These are phyloP conservation scores for Scedosporium boydii DNA, from an alignment of 2,329 filamentous ascomycete genomes.

Conservation along the genomic window DNA sequence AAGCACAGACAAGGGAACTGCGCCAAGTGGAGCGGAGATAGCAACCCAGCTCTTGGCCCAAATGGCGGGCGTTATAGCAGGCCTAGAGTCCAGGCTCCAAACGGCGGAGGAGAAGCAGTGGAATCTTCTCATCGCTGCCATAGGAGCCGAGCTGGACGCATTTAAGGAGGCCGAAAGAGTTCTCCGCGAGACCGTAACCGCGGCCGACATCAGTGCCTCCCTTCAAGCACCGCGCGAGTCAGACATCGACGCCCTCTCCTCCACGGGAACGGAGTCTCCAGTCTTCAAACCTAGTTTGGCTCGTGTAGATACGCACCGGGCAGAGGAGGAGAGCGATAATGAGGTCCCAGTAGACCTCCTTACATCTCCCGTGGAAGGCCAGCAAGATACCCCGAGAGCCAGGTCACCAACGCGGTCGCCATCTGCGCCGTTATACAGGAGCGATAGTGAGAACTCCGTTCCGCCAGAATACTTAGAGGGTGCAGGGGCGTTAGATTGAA, in stretches of 20 bases:
- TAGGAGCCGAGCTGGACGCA: slow-evolving; percentile 64
- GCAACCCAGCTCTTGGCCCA: slow-evolving; percentile 38
- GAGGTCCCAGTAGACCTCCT: slow-evolving; percentile 33
- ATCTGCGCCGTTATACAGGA: slow-evolving; percentile 10
- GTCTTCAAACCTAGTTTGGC: slow-evolving; percentile 11
- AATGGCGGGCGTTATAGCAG: slow-evolving; percentile 46
- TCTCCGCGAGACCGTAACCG: slow-evolving; percentile 29
- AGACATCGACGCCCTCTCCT: neutral
- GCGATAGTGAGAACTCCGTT: slow-evolving; percentile 37
- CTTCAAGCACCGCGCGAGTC: slow-evolving; percentile 6
- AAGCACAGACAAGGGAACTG: slow-evolving; percentile 6
- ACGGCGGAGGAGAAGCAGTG: slow-evolving; percentile 54
- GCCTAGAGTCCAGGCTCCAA: slow-evolving; percentile 43
- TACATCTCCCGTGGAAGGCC: slow-evolving; percentile 19
- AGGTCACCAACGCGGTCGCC: neutral
- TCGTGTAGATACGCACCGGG: slow-evolving; percentile 5
- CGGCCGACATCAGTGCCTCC: slow-evolving; percentile 11
- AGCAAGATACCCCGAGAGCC: neutral
- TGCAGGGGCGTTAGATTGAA: neutral
- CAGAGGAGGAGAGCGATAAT: slow-evolving; percentile 26
- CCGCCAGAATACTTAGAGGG: slow-evolving; percentile 42
- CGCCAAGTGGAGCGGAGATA: slow-evolving; percentile 23
- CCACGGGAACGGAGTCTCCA: slow-evolving; percentile 2
- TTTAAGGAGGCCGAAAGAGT: slow-evolving; percentile 51
- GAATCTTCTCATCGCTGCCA: slow-evolving; percentile 66